Evolutionary conservation across 2,329 filamentous ascomycete species (phyloP).

Genomic region (Aspergillus calidoustus): DNA sequence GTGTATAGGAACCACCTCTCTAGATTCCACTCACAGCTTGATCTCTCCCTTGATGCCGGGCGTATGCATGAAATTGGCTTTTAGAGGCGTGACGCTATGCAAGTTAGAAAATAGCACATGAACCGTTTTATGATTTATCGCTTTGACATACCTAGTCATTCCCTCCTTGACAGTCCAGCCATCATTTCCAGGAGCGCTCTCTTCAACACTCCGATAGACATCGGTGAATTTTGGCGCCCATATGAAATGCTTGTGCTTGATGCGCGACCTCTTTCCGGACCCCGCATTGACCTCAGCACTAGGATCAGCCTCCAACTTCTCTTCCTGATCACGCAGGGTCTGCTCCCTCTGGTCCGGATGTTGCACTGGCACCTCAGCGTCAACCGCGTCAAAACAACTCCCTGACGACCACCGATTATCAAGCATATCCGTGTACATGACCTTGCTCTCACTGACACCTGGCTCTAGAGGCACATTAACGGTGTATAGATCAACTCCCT

Average conservation of each 20-base stretch:
- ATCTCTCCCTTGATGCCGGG: slow-evolving; percentile 71
- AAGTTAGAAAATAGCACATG: slow-evolving; percentile 14
- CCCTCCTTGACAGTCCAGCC: slow-evolving; percentile 91
- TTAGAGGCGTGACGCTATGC: slow-evolving; percentile 76
- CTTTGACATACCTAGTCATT: slow-evolving; percentile 71
- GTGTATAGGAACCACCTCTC: slow-evolving; percentile 27
- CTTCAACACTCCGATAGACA: slow-evolving; percentile 84
- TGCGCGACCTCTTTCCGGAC: slow-evolving; percentile 48
- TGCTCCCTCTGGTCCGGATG: slow-evolving; percentile 70
- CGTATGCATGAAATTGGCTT: slow-evolving; percentile 88
- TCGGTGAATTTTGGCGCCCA: slow-evolving; percentile 89
- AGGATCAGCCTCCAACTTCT: slow-evolving; percentile 39
- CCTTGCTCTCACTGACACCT: slow-evolving; percentile 71
- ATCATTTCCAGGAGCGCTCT: slow-evolving; percentile 79
- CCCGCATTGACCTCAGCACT: slow-evolving; percentile 27
- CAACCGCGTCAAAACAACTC: slow-evolving; percentile 83
- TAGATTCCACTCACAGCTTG: slow-evolving; percentile 72
- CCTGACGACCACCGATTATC: slow-evolving; percentile 89
- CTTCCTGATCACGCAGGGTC: slow-evolving; percentile 70
- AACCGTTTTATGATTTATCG: background rate
- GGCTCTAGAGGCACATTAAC: slow-evolving; percentile 88
- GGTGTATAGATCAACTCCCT: slow-evolving; percentile 80
- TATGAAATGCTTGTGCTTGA: slow-evolving; percentile 87
- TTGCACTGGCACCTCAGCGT: slow-evolving; percentile 64
- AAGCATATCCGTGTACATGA: slow-evolving; percentile 82